These are phyloP conservation scores for Solanum aculeatissimum DNA, from an alignment of 305 asterid species.

Conservation along the genomic window DNA sequence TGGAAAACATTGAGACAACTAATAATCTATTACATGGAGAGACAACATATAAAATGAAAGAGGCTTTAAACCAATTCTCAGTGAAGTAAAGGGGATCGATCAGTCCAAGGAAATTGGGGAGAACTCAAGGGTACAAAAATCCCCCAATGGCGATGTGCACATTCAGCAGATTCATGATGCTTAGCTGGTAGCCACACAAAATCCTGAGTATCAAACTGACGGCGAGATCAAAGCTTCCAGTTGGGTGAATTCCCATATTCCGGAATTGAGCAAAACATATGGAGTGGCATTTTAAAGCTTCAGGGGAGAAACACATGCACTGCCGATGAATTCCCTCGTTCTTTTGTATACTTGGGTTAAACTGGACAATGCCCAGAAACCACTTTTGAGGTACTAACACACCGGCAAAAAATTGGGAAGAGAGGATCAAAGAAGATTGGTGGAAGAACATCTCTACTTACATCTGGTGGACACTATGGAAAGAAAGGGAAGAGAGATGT, in stretches of 20 bases:
- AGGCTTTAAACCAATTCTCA: not conserved
- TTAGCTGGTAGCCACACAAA: not conserved
- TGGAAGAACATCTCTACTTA: not conserved
- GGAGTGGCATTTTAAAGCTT: not conserved
- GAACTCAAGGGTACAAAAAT: not conserved
- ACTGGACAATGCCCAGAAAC: not conserved
- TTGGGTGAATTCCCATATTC: not conserved
- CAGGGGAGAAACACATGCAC: not conserved
- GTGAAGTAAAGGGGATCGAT: not conserved
- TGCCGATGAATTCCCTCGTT: not conserved
- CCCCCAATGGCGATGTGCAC: not conserved
- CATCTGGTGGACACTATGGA: not conserved
- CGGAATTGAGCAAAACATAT: not conserved
- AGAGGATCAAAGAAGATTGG: not conserved
- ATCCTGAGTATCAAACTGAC: not conserved
- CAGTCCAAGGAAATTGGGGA: not conserved
- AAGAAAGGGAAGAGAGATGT: not conserved
- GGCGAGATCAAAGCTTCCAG: not conserved
- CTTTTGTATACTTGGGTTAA: not conserved
- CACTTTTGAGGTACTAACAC: not conserved
- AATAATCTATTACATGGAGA: not conserved
- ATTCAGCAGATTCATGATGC: not conserved
- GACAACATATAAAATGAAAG: not conserved
- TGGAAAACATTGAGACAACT: not conserved
- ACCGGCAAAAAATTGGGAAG: not conserved